Evolutionary conservation across 73 alveolate species (phyloP).

Genomic region (Paramecium primaurelia): DNA sequence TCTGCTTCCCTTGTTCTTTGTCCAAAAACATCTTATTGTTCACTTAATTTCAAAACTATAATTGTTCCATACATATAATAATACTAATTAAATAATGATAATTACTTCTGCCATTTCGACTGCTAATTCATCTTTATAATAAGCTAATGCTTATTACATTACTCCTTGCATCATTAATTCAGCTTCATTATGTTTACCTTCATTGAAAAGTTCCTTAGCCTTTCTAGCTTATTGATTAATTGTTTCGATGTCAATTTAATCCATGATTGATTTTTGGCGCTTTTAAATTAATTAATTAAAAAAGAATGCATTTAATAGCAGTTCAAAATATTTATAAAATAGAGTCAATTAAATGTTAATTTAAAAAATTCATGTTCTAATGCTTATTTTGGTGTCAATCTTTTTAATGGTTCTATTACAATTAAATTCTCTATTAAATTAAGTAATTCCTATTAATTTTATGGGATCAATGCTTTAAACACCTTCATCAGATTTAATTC

Average conservation of each 20-base stretch:
- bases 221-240: background rate
- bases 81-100: background rate
- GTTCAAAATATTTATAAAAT: background rate
- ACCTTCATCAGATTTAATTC: conserved; percentile 41
- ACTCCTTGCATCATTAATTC: background rate
- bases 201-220: background rate
- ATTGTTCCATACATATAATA: conserved; percentile 17
- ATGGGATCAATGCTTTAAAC: background rate
- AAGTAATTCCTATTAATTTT: conserved; percentile 59
- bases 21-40: conserved; percentile 14
- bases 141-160: background rate
- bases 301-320: background rate
- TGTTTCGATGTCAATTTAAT: background rate
- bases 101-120: conserved; percentile 42
- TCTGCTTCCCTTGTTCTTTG: conserved; percentile 41
- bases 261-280: conserved; percentile 19
- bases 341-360: background rate
- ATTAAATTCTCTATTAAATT: conserved; percentile 66
- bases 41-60: background rate
- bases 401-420: conserved; percentile 71
- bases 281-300: background rate
- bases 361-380: conserved; percentile 76
- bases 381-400: conserved; percentile 77
- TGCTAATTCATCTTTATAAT: conserved; percentile 25
- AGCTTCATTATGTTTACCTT: conserved; percentile 31